These are phyloP conservation scores for Lophium mytilinum DNA, from an alignment of 495 filamentous ascomycete species.

Conservation along the genomic window DNA sequence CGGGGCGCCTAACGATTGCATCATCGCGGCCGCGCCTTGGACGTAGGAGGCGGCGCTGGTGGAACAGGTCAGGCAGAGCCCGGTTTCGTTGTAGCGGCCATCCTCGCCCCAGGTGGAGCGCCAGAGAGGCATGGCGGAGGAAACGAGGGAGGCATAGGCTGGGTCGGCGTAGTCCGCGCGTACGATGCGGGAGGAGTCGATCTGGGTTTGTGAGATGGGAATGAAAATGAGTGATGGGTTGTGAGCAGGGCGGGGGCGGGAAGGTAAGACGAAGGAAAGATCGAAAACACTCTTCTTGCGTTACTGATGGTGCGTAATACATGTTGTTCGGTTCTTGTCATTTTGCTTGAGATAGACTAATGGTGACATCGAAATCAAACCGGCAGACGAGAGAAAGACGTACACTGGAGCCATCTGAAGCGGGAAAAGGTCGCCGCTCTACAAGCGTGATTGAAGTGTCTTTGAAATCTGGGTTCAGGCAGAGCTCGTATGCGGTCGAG, in stretches of 20 bases:
- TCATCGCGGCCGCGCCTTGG: slow-evolving; percentile 56
- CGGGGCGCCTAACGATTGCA: slow-evolving; percentile 34
- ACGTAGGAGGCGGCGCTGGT: slow-evolving; percentile 53
- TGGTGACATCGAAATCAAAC: not conserved
- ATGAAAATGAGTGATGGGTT: slow-evolving; percentile 1
- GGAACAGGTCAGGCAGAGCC: slow-evolving; percentile 57
- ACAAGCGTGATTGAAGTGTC: slow-evolving; percentile 47
- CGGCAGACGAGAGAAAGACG: not conserved
- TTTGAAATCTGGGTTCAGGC: slow-evolving; percentile 38
- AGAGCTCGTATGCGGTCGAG: slow-evolving; percentile 55
- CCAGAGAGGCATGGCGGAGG: slow-evolving; percentile 63
- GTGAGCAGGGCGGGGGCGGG: not conserved
- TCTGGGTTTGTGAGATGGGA: slow-evolving; percentile 9
- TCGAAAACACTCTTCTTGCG: no score
- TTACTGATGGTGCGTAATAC: no score
- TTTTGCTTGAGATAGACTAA: no score
- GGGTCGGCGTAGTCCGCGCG: slow-evolving; percentile 56
- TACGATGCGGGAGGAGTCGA: slow-evolving; percentile 45
- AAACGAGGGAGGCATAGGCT: slow-evolving; percentile 54
- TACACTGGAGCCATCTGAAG: slow-evolving; percentile 25
- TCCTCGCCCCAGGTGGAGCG: slow-evolving; percentile 54
- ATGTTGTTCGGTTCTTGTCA: no score
- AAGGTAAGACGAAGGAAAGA: not conserved
- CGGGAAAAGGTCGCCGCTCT: slow-evolving; percentile 45
- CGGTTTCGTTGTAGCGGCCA: slow-evolving; percentile 67